Evolutionary conservation across 345 rosid species (phyloP).

Genomic region (Sisymbrium irio): DNA sequence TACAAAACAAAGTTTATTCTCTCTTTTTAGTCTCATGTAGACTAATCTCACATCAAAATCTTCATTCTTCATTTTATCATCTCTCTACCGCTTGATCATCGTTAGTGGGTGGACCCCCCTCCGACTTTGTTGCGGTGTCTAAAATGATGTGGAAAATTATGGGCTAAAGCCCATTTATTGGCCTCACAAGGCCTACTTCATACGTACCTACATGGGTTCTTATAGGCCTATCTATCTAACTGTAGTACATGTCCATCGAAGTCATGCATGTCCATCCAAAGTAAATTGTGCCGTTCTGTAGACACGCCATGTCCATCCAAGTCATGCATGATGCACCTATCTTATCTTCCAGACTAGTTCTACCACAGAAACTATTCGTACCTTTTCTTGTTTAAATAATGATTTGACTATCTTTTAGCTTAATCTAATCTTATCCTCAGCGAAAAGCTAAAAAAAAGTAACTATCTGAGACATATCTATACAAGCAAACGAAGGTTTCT

Average conservation of each 20-base stretch:
- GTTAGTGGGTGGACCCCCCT: background rate
- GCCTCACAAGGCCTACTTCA: background rate
- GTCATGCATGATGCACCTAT: conserved; percentile 4
- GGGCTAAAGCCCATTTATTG: background rate
- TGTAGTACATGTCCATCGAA: background rate
- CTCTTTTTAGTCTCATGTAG: too few species aligned
- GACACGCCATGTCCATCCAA: conserved; percentile 15
- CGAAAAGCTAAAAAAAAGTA: conserved; percentile 15
- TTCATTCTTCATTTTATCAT: too few species aligned
- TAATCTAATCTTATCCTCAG: background rate
- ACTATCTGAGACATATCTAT: background rate
- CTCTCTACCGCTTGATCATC: too few species aligned
- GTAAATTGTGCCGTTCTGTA: background rate
- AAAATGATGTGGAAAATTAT: background rate
- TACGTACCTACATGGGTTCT: too few species aligned
- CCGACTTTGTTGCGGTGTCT: background rate
- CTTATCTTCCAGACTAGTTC: conserved; percentile 23
- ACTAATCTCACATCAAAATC: too few species aligned
- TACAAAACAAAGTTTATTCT: too few species aligned
- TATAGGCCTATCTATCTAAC: background rate
- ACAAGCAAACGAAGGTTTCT: conserved; percentile 30
- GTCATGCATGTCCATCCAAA: too few species aligned
- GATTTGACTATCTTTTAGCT: conserved; percentile 5
- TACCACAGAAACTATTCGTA: conserved; percentile 14
- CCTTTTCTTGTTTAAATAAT: background rate